Conservation (phyloP, 257 asterid species). For the Craterostigma plantagineum region DNA sequence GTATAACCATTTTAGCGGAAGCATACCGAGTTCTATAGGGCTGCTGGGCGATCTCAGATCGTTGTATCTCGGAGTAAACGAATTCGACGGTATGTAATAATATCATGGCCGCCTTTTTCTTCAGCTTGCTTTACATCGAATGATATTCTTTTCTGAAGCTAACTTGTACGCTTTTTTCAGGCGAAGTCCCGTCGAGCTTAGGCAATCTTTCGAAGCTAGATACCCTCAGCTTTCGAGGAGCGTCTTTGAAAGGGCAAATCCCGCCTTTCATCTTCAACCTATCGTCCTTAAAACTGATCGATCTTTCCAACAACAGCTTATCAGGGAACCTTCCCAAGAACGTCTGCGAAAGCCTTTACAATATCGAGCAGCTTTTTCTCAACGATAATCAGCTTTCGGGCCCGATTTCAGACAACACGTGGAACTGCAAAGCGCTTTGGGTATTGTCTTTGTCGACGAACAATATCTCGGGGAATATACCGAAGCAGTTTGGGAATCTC, state of each 20-base stretch:
- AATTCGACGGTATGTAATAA: slow-evolving; percentile 11
- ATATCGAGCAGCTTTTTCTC: slow-evolving; percentile 16
- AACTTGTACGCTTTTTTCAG: slow-evolving; percentile 7
- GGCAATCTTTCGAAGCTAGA: slow-evolving; percentile 23
- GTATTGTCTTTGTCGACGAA: slow-evolving; percentile 12
- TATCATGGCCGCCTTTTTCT: no score
- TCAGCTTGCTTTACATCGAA: no score
- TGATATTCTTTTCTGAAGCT: neutral
- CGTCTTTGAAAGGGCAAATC: slow-evolving; percentile 11
- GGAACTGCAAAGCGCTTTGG: slow-evolving; percentile 17
- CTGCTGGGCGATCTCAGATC: slow-evolving; percentile 6
- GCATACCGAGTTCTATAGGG: slow-evolving; percentile 16
- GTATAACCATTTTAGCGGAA: slow-evolving; percentile 17
- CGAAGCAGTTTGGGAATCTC: slow-evolving; percentile 16
- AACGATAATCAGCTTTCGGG: slow-evolving; percentile 19
- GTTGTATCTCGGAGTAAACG: slow-evolving; percentile 15
- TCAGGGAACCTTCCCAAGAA: slow-evolving; percentile 25
- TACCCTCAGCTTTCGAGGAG: slow-evolving; percentile 8
- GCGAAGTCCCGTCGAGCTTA: slow-evolving; percentile 22
- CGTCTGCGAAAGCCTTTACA: slow-evolving; percentile 11
- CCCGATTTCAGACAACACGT: slow-evolving; percentile 16
- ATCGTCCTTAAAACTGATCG: slow-evolving; percentile 11
- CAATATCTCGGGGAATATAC: slow-evolving; percentile 18
- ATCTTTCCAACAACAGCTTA: slow-evolving; percentile 18
- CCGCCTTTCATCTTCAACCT: slow-evolving; percentile 19